Evolutionary conservation across 176 grass and related monocot genomes (phyloP), one percentile per base, ranked within the genome.

Genomic region (Hsuehochloa calcarea): DNA sequence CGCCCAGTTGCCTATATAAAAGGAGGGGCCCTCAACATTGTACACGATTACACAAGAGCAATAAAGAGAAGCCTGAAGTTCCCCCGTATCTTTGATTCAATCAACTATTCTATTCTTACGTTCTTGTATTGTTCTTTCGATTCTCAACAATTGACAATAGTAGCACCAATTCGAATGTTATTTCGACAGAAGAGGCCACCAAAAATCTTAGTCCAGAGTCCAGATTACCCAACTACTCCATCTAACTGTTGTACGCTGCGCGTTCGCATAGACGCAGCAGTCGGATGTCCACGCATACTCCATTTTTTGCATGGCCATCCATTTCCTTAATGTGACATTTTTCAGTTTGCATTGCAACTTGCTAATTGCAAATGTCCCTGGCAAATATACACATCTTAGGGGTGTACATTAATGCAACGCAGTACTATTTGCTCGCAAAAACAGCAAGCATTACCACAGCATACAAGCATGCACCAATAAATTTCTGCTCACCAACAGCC

Each of bases 401-500:
- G 60, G 14, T 31, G 59, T 12, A 34, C 65, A 56, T 70, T 38
- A 70, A 81, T 43, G 65, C 51, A 47, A 84, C 3, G 10, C 44
- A 43, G 25, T 61, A 25, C 65, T 17, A 1, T 31, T 35, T 35
- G 51, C 39, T 72, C 54, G 29, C 26, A 20, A 54, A 56, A 34
- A 40, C 0, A 11, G 63, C 59, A 46, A 22, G 27, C 31, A n/a
- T 31, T 1, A 54, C 71, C 61, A 16, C 26, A 5, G 13, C 1
- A 4, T 49, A 68, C 27, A 38, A 37, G 68, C 43, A 38, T 4
- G 19, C 65, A 37, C 11, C 72, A 81, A 75, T 87, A 87, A 70
- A 91, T 91, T 76, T 17, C 6, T 31, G 85, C 85, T 19, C 14
- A 44, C 81, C 81, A 91, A 70, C 85, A 39, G 7, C 85, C 85